A percentile compares a stretch with the other conserved stretches of the same genome.
These are phyloP conservation scores for Vigna reflexopilosa DNA, from an alignment of 306 rosid genomes.

Conservation along the genomic window DNA sequence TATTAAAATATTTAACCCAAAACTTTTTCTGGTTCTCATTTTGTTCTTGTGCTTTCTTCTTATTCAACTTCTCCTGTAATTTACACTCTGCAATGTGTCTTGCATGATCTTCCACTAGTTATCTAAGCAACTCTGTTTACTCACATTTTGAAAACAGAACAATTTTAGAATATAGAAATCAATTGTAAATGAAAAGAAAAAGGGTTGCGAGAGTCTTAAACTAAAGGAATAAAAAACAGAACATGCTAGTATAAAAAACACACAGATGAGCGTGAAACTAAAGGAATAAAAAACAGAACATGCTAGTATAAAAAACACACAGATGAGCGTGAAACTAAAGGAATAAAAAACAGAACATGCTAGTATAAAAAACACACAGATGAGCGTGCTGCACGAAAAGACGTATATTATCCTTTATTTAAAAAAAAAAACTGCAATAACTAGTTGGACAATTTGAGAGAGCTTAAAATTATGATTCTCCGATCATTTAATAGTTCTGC, in stretches of 20 bases:
- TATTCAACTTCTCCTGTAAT: background rate
- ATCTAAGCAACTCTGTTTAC: background rate
- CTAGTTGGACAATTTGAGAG: constrained; percentile 19
- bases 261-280: too few relatives aligned
- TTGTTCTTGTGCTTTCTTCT: background rate
- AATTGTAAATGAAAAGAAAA: background rate
- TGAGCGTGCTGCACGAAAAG: background rate
- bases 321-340: too few relatives aligned
- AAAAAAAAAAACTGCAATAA: too few relatives aligned
- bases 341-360: background rate
- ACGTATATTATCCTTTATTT: too few relatives aligned
- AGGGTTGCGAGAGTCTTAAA: background rate
- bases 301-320: background rate
- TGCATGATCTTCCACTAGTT: background rate
- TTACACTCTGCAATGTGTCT: background rate
- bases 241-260: background rate
- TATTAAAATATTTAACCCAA: too few relatives aligned
- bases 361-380: background rate
- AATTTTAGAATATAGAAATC: background rate
- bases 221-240: constrained; percentile 21
- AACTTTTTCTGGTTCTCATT: background rate
- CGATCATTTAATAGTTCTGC: constrained; percentile 38
- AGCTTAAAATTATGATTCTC: background rate
- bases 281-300: too few relatives aligned
- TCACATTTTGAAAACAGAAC: background rate